These are phyloP conservation scores for Candida qinlingensis DNA, from an alignment of 805 yeast species.

Conservation along the genomic window DNA sequence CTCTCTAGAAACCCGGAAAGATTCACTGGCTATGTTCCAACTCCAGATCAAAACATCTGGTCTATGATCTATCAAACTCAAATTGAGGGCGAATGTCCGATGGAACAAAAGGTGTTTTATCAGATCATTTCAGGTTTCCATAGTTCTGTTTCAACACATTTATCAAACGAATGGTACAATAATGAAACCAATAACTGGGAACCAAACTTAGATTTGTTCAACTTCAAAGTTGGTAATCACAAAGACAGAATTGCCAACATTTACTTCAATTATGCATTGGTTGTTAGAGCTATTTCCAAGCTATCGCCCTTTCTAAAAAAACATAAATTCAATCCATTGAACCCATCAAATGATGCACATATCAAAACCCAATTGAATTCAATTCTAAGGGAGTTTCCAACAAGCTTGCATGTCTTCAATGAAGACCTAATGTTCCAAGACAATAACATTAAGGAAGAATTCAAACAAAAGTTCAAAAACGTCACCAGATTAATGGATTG, in stretches of 20 bases:
- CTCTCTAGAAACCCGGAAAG: constrained; percentile 88
- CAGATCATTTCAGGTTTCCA: constrained; percentile 90
- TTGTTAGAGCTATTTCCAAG: constrained; percentile 76
- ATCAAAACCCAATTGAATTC: constrained; percentile 39
- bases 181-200: constrained; percentile 72
- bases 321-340: constrained; percentile 41
- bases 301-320: constrained; percentile 47
- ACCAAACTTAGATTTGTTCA: constrained; percentile 76
- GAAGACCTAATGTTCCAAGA: constrained; percentile 47
- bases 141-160: constrained; percentile 89
- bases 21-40: constrained; percentile 94
- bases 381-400: constrained; percentile 19
- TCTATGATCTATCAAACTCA: constrained; percentile 78
- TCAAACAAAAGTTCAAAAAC: constrained; percentile 78
- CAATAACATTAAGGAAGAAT: constrained; percentile 72
- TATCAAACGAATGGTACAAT: constrained; percentile 76
- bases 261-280: constrained; percentile 87
- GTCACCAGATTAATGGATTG: constrained; percentile 95
- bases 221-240: constrained; percentile 81
- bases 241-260: constrained; percentile 87
- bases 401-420: constrained; percentile 35
- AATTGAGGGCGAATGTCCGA: constrained; percentile 51
- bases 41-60: constrained; percentile 91
- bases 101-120: constrained; percentile 86
- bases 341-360: constrained; percentile 35